Conservation (phyloP, 2,329 filamentous ascomycete genomes). For the Verticillium nonalfalfae region DNA sequence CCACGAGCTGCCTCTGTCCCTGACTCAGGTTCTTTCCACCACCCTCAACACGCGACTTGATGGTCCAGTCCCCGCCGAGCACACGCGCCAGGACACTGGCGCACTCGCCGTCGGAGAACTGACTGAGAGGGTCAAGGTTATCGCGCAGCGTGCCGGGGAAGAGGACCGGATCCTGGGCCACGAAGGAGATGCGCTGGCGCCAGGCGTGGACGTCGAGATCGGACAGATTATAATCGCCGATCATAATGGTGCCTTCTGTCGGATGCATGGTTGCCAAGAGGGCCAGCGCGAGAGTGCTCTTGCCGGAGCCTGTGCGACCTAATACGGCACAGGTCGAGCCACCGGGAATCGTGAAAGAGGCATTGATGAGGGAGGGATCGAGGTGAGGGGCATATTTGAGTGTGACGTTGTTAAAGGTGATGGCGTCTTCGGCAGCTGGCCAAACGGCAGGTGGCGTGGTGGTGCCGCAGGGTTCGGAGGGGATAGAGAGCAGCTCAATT, state of each 20-base stretch:
- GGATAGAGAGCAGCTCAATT: conserved; percentile 72
- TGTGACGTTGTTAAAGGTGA: conserved; percentile 71
- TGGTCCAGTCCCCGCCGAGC: conserved; percentile 41
- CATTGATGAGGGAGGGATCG: conserved; percentile 61
- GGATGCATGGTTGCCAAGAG: conserved; percentile 51
- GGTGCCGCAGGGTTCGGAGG: conserved; percentile 64
- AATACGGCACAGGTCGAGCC: conserved; percentile 61
- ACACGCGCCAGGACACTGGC: conserved; percentile 50
- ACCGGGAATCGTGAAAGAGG: conserved; percentile 67
- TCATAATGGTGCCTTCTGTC: conserved; percentile 40
- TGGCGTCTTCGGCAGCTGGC: conserved; percentile 66
- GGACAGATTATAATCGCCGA: conserved; percentile 48
- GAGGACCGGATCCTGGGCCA: conserved; percentile 58
- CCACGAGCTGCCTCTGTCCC: conserved; percentile 56
- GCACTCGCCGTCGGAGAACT: conserved; percentile 47
- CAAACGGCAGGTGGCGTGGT: conserved; percentile 67
- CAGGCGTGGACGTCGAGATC: conserved; percentile 47
- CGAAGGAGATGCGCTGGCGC: conserved; percentile 53
- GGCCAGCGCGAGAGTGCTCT: conserved; percentile 66
- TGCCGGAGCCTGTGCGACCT: conserved; percentile 80
- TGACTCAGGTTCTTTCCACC: conserved; percentile 58
- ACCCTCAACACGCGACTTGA: conserved; percentile 47
- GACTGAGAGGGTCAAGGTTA: conserved; percentile 63
- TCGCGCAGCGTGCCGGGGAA: conserved; percentile 53
- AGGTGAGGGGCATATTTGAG: conserved; percentile 75